These are phyloP conservation scores for Setomelanomma holmii DNA, from an alignment of 2,329 filamentous ascomycete species.

Conservation along the genomic window DNA sequence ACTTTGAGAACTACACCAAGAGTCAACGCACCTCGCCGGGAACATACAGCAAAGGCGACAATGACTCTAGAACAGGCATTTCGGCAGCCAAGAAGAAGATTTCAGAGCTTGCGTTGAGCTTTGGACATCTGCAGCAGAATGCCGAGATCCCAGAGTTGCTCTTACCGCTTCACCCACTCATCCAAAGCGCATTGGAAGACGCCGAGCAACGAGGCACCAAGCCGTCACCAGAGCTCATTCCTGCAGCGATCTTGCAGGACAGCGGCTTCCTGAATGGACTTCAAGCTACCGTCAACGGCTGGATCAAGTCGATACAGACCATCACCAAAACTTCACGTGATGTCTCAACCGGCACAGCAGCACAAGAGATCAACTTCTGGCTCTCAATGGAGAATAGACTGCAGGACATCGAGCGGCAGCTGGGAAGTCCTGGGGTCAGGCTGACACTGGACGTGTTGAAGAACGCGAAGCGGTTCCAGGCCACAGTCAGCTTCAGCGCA, in stretches of 20 bases:
- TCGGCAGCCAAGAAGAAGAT: slow-evolving; percentile 97
- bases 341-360: slow-evolving; percentile 77
- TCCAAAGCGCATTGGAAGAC: slow-evolving; percentile 84
- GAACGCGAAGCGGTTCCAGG: slow-evolving; percentile 97
- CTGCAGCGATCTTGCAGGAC: slow-evolving; percentile 78
- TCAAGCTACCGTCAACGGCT: slow-evolving; percentile 91
- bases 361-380: slow-evolving; percentile 99
- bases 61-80: slow-evolving; percentile 91
- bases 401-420: slow-evolving; percentile 87
- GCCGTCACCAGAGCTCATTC: slow-evolving; percentile 80
- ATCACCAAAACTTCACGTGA: slow-evolving; percentile 96
- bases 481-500: slow-evolving; percentile 93
- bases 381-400: slow-evolving; percentile 93
- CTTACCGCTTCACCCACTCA: slow-evolving; percentile 84
- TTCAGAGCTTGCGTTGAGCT: slow-evolving; percentile 88
- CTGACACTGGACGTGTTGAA: slow-evolving; percentile 94
- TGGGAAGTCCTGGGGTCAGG: slow-evolving; percentile 85
- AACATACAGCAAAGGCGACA: slow-evolving; percentile 76
- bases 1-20: slow-evolving; percentile 96
- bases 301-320: slow-evolving; percentile 98
- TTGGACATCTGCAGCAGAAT: slow-evolving; percentile 94
- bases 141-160: slow-evolving; percentile 95
- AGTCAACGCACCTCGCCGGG: slow-evolving; percentile 51
- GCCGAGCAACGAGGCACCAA: slow-evolving; percentile 71
- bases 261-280: slow-evolving; percentile 92